These are phyloP conservation scores for Schizopora paradoxa DNA, from an alignment of 1,284 basidiomycete genomes.

Conservation along the genomic window DNA sequence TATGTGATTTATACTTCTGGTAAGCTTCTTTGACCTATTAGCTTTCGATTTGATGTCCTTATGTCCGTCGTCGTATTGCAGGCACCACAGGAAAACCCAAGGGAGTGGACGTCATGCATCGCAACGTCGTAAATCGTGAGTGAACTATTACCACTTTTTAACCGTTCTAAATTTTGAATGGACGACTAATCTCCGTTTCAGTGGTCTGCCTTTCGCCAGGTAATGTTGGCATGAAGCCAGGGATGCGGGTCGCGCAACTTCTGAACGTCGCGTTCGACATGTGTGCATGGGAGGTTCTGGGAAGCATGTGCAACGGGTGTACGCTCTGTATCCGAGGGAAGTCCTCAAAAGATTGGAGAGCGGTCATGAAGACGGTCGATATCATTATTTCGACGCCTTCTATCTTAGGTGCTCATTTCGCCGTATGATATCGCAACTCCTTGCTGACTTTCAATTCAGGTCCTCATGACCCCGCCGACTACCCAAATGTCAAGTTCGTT, in stretches of 20 bases:
- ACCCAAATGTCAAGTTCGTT: constrained; percentile 51
- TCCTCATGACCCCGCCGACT: constrained; percentile 47
- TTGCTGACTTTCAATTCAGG: constrained; percentile 20
- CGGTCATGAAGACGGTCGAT: constrained; percentile 50
- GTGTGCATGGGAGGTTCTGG: constrained; percentile 60
- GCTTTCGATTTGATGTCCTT: constrained; percentile 1
- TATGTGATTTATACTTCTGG: constrained; percentile 62
- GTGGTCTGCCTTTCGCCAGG: constrained; percentile 50
- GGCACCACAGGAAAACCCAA: constrained; percentile 56
- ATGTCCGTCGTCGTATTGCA: too few species aligned
- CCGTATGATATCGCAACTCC: constrained; percentile 1
- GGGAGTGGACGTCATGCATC: constrained; percentile 53
- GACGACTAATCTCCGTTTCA: constrained; percentile 24
- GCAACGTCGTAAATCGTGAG: constrained; percentile 54
- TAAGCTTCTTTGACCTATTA: constrained; percentile 24
- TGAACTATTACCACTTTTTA: constrained; percentile 5
- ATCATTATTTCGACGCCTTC: constrained; percentile 50
- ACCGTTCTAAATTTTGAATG: background rate
- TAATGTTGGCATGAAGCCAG: constrained; percentile 49
- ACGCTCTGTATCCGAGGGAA: constrained; percentile 52
- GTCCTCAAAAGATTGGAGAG: constrained; percentile 50
- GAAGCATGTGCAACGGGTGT: constrained; percentile 49
- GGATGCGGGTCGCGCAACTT: constrained; percentile 50
- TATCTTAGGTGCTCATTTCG: constrained; percentile 36
- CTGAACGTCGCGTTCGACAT: constrained; percentile 60